Percentiles rank a stretch among this genome's conserved stretches.
Evolutionary conservation across 192 early-diverging fungal species (phyloP).

Genomic region (Podila epigama): DNA sequence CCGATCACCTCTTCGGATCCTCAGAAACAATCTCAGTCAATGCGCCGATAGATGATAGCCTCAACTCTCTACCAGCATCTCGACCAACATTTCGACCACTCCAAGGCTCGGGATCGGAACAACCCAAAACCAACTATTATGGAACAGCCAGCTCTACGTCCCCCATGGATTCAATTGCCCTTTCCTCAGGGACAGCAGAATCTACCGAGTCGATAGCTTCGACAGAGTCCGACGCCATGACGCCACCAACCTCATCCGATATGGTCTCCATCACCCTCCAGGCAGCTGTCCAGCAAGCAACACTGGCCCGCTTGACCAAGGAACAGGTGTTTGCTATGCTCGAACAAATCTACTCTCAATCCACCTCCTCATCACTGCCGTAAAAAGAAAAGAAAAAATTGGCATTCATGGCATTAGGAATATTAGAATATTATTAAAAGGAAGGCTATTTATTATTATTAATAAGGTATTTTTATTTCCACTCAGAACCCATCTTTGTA

Average conservation of each 20-base stretch:
- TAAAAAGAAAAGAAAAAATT: not conserved
- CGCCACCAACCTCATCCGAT: too few relatives aligned
- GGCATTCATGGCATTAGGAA: not conserved
- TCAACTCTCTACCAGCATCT: too few relatives aligned
- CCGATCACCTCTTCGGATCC: not conserved
- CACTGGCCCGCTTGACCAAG: not conserved
- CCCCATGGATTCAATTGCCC: too few relatives aligned
- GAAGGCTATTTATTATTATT: not conserved
- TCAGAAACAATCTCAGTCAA: too few relatives aligned
- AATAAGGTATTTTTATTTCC: not conserved
- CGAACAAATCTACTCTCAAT: not conserved
- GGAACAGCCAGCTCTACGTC: too few relatives aligned
- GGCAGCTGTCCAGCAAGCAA: not conserved
- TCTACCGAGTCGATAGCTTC: not conserved
- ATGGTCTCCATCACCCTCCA: not conserved
- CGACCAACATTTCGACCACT: too few relatives aligned
- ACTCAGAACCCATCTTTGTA: constrained; percentile 69
- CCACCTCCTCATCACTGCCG: too few relatives aligned
- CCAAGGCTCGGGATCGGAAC: too few relatives aligned
- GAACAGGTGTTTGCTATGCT: constrained; percentile 6
- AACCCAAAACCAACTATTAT: too few relatives aligned
- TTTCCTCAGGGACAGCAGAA: too few relatives aligned
- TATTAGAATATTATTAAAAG: not conserved
- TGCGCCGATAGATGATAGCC: too few relatives aligned
- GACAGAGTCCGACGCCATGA: not conserved